Percentiles rank a stretch among this genome's conserved stretches.
Evolutionary conservation across 2,329 filamentous ascomycete genomes (phyloP).

Genomic region (Fusarium vanettenii): DNA sequence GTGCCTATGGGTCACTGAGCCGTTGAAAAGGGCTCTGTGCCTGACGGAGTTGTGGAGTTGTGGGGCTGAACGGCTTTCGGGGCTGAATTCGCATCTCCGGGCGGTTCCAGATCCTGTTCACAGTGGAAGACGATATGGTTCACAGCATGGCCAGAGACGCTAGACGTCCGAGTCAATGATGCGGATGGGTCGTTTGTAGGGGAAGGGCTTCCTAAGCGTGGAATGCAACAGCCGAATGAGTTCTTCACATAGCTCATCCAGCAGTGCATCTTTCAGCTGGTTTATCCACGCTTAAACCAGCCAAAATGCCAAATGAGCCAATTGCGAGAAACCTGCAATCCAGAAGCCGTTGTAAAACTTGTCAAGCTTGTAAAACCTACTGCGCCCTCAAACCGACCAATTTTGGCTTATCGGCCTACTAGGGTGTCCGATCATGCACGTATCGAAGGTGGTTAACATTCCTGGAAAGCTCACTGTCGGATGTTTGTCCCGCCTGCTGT

Average conservation of each 20-base stretch:
- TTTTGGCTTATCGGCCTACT: neutral
- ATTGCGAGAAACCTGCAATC: neutral
- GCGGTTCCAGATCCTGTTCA: too few species aligned
- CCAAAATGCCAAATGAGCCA: neutral
- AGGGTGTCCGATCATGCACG: neutral
- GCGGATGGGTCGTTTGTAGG: too few species aligned
- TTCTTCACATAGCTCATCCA: neutral
- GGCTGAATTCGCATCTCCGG: too few species aligned
- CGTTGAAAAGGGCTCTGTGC: neutral
- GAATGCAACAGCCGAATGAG: neutral
- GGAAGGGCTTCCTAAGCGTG: too few species aligned
- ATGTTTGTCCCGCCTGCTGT: neutral
- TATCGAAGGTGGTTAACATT: neutral
- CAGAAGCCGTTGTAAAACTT: neutral
- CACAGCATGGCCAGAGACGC: too few species aligned
- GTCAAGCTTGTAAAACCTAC: neutral
- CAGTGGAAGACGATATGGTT: too few species aligned
- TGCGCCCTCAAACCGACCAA: neutral
- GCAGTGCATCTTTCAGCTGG: neutral
- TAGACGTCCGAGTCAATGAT: too few species aligned
- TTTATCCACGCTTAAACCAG: neutral
- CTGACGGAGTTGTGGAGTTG: neutral
- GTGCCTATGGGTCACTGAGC: neutral
- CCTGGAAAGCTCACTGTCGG: neutral
- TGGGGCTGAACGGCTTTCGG: neutral